A percentile compares a stretch with the other conserved stretches of the same genome.
Conservation (phyloP, 139 green algal genomes). For the Pleodorina starrii region DNA sequence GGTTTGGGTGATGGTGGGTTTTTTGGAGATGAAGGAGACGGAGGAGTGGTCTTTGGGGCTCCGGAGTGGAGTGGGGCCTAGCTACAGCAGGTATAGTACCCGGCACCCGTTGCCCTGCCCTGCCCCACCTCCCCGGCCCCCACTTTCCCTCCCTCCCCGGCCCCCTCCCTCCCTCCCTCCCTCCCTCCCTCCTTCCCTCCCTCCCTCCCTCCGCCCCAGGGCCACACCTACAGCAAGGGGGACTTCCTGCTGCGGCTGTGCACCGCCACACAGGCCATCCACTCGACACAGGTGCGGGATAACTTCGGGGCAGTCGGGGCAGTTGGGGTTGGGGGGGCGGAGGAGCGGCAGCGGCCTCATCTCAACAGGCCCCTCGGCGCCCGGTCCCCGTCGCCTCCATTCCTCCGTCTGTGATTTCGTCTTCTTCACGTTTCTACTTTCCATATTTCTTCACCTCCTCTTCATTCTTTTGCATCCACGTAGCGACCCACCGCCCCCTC, state of each 20-base stretch:
- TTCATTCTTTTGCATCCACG: too few species aligned
- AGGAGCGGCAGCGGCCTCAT: background rate
- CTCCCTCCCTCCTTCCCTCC: too few species aligned
- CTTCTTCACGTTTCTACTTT: background rate
- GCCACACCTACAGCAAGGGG: conserved; percentile 44
- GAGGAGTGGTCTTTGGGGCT: background rate
- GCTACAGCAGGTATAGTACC: too few species aligned
- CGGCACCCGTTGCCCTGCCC: too few species aligned
- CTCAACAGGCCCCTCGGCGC: background rate
- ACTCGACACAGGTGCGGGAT: background rate
- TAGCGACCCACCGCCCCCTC: too few species aligned
- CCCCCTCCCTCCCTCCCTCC: too few species aligned
- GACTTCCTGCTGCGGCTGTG: conserved; percentile 39
- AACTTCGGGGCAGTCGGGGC: background rate
- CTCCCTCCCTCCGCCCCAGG: background rate
- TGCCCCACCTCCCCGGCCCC: too few species aligned
- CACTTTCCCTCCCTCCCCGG: too few species aligned
- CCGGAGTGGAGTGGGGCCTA: background rate
- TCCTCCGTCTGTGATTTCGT: too few species aligned
- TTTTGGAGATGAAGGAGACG: background rate
- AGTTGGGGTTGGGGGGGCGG: too few species aligned
- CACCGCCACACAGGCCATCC: conserved; percentile 32
- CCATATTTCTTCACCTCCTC: background rate
- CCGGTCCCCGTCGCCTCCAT: too few species aligned
- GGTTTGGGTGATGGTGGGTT: too few species aligned